Conservation (phyloP, 345 rosid genomes). For the Eucalyptus pauciflora region DNA sequence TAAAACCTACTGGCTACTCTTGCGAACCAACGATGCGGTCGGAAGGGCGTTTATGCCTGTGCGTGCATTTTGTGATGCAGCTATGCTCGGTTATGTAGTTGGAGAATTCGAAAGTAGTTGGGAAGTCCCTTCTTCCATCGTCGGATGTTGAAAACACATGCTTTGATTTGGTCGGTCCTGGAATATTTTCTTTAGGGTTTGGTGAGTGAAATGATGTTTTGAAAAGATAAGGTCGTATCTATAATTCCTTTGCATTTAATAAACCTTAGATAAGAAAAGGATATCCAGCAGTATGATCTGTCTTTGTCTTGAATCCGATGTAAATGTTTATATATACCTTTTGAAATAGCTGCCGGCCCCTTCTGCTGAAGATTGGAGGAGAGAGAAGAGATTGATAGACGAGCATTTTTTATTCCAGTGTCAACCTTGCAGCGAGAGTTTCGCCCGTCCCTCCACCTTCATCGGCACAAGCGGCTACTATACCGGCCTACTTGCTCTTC, state of each 20-base stretch:
- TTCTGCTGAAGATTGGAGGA: neutral
- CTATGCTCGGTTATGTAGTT: neutral
- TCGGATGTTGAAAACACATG: neutral
- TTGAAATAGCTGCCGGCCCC: neutral
- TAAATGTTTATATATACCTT: neutral
- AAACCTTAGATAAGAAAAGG: neutral
- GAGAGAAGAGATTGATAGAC: neutral
- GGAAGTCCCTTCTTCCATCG: neutral
- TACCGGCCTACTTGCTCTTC: accelerated
- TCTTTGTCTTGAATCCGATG: neutral
- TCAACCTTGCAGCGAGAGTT: too few species aligned
- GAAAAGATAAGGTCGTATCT: neutral
- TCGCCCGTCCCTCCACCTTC: too few species aligned
- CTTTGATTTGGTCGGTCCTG: neutral
- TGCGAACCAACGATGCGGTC: neutral
- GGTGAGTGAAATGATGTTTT: neutral
- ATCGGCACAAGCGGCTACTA: too few species aligned
- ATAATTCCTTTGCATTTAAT: neutral
- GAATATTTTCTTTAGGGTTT: neutral
- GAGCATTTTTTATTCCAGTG: neutral
- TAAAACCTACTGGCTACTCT: neutral
- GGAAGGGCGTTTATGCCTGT: neutral
- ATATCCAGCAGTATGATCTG: neutral
- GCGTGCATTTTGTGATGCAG: neutral
- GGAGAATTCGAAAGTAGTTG: neutral